Evolutionary conservation across 345 rosid species (phyloP).

Genomic region (Melaleuca alternifolia): DNA sequence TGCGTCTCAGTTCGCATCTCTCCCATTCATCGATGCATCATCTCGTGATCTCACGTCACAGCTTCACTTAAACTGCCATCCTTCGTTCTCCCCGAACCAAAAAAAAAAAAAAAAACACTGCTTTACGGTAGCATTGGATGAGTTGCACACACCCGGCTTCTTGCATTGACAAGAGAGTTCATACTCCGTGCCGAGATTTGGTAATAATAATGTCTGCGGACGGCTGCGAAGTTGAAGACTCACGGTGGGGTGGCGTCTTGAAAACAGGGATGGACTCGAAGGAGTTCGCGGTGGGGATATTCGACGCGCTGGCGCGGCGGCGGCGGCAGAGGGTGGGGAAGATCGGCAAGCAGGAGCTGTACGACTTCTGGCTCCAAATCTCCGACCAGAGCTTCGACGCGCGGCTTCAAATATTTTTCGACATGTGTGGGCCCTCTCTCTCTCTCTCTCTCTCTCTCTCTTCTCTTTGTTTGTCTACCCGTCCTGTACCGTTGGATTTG

Average conservation of each 20-base stretch:
- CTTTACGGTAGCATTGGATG: background rate
- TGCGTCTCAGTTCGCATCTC: too few species aligned
- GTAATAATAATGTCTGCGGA: background rate
- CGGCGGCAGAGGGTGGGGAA: conserved; percentile 42
- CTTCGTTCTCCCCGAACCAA: background rate
- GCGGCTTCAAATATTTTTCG: conserved; percentile 94
- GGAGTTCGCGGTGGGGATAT: conserved; percentile 82
- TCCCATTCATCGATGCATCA: too few species aligned
- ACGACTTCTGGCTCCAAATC: conserved; percentile 84
- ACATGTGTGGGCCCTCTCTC: conserved; percentile 34
- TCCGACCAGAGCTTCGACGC: conserved; percentile 93
- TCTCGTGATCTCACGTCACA: too few species aligned
- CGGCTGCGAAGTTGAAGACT: background rate
- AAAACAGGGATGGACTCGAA: conserved; percentile 77
- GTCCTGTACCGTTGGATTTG: background rate
- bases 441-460: background rate
- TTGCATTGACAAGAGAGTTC: background rate
- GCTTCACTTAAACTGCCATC: background rate
- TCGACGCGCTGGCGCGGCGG: conserved; percentile 69
- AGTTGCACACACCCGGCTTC: background rate
- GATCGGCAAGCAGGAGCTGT: conserved; percentile 68
- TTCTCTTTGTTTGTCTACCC: background rate
- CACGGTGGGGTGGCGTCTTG: background rate
- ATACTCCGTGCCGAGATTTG: background rate
- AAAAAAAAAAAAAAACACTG: background rate